Percentiles rank a stretch among this genome's conserved stretches.
Conservation (phyloP, 2,329 filamentous ascomycete genomes). For the Westerdykella aurantiaca region DNA sequence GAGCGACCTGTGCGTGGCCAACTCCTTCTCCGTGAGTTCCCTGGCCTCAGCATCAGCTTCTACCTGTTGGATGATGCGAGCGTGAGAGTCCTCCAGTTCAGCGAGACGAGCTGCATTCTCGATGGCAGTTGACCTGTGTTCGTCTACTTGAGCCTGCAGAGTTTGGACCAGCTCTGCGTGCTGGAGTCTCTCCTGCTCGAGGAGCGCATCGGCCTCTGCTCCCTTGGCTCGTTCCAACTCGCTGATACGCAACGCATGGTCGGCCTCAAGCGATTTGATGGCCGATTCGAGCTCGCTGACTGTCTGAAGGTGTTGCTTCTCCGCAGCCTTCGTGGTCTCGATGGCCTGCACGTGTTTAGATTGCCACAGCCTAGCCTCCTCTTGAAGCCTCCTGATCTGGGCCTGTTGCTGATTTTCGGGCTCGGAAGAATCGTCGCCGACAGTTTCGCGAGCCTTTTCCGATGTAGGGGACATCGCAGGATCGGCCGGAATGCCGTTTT, state of each 20-base stretch:
- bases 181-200: slow-evolving; percentile 39
- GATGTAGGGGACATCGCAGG: slow-evolving; percentile 2
- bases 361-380: slow-evolving; percentile 70
- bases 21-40: slow-evolving; percentile 49
- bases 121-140: slow-evolving; percentile 70
- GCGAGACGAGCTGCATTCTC: slow-evolving; percentile 64
- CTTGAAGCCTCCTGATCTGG: slow-evolving; percentile 61
- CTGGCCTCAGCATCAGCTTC: slow-evolving; percentile 59
- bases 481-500: not conserved
- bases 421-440: slow-evolving; percentile 18
- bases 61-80: slow-evolving; percentile 60
- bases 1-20: slow-evolving; percentile 47
- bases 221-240: slow-evolving; percentile 28
- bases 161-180: slow-evolving; percentile 50
- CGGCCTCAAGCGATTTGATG: slow-evolving; percentile 35
- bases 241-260: slow-evolving; percentile 25
- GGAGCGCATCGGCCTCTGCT: slow-evolving; percentile 22
- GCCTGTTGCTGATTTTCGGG: slow-evolving; percentile 42
- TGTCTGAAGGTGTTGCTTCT: slow-evolving; percentile 65
- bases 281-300: slow-evolving; percentile 69
- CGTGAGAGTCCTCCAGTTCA: slow-evolving; percentile 67
- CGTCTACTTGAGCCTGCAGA: slow-evolving; percentile 69
- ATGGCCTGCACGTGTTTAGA: slow-evolving; percentile 67
- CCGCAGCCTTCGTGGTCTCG: slow-evolving; percentile 63
- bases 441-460: slow-evolving; percentile 8